Base-by-base conservation (phyloP, 1,284 basidiomycete genomes). In the Trichosporon inkin region DNA sequence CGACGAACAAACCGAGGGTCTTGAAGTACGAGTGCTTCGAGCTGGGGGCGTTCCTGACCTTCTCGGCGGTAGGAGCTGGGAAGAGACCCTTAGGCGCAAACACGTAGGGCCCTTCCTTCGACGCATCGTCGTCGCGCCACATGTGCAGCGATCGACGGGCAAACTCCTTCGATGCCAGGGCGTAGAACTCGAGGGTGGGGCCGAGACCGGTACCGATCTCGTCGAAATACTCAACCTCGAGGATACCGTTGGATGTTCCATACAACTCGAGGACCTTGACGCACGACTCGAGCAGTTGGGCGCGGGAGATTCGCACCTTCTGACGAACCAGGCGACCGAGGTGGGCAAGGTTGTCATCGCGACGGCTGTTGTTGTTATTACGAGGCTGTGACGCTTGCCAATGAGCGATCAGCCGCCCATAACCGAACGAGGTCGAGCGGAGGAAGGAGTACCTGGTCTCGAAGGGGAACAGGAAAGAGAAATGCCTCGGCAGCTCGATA, bases 221-320 rank as follows among this genome's bases (percentile, higher is more conserved):
- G 73, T 97, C 93, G 74, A 98, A 98, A 81, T 98, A 99, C 78
- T 99, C 94, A 56, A 99, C 92, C 76, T 99, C 95, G 19, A 99
- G 84, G 47, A 98, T 87, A 0, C 92, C 92, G 6, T 89, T 90
- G 11, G 89, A 92, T 0, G 78, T 78, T 7, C 93, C 95, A 71
- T 98, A 99, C 22, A 99, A 82, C 79, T 99, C 95, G 68, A 99
- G 93, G 2, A 98, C 95, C 78, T 97, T 97, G 72, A 95, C 88
- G 1, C 92, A 93, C n/a, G 92, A 96, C 73, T 98, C 93, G 22
- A 99, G 83, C 38, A 99, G 87, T 69, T 95, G 91, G 67, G 89
- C 88, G 60, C 96, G 86, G 34, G 92, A 93, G 67, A 99, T 97
- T 52, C 96, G 86, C 57, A 99, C 94, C 79, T 99, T 99, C 78